Evolutionary conservation across 129 eudicot genomes (phyloP), one percentile per base, ranked within the genome.

Genomic region (Apium graveolens): DNA sequence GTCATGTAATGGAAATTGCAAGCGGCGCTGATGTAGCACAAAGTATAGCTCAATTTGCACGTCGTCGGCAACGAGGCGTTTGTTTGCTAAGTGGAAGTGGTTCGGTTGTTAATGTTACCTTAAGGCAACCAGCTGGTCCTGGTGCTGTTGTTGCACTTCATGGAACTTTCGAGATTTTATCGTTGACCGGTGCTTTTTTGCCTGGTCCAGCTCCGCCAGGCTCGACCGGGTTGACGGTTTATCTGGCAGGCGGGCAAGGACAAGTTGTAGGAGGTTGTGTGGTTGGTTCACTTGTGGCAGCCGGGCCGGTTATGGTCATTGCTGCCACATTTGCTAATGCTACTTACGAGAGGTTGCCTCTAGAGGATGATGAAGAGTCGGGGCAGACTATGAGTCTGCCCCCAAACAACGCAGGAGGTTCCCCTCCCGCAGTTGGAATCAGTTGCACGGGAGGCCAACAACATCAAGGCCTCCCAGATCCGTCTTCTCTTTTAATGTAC

Each of bases 251-350:
- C 35, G 90, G 85, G 5, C 90, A 81, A 63, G 90, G 90, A 29
- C 87, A 86, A 81, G 90, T 86, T 31, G 90, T 87, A 27, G 90
- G 90, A 16, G 90, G 90, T 9, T 68, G 86, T 77, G 87, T 87
- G 24, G 87, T 84, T 27, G 90, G 90, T 42, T 78, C 87, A 39
- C 84, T 87, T 14, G 81, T 87, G 14, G 87, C 90, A 0, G 85
- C 84, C 14, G 90, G 90, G 29, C 87, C 90, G 4, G 84, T 87
- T 38, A 81, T 87, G 81, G 68, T 87, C 1, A 79, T 81, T 18
- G 87, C 90, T 1, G 90, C 87, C 14, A 87, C 90, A 26, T 87
- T 87, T 66, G 57, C 86, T 44, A 84, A 84, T 68, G 87, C 90
- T 10, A 83, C 85, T 11, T 87, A 84, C n/a, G 90, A 87, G 55